Conservation (phyloP, 2,329 filamentous ascomycete genomes). For the Aureobasidium sp. region DNA sequence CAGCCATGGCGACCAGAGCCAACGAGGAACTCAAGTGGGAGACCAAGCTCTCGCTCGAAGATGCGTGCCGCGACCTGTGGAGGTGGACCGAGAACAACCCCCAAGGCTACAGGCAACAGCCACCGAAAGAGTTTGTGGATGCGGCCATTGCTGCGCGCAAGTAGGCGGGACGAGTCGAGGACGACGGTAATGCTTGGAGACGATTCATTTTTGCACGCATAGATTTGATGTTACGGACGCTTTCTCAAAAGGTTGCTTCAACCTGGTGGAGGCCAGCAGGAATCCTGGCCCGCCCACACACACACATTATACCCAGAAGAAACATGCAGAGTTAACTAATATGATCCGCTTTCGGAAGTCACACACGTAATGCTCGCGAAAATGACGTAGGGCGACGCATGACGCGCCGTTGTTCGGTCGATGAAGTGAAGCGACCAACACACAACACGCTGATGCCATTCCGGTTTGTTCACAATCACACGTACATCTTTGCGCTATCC, state of each 20-base stretch:
- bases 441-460: not conserved
- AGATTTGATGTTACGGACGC: not conserved
- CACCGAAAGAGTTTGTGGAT: constrained; percentile 72
- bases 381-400: not conserved
- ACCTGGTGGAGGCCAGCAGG: not conserved
- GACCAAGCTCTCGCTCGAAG: constrained; percentile 80
- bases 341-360: not conserved
- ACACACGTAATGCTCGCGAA: not conserved
- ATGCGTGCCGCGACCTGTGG: constrained; percentile 92
- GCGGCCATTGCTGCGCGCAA: constrained; percentile 27
- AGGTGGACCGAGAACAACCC: constrained; percentile 96
- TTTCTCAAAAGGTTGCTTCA: not conserved
- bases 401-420: constrained; percentile 7
- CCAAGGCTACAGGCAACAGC: constrained; percentile 83
- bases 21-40: constrained; percentile 89
- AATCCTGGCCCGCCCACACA: not conserved
- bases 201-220: not conserved
- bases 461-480: not conserved
- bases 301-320: constrained; percentile 7
- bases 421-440: not conserved
- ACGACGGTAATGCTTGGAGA: constrained; percentile 9
- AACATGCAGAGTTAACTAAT: not conserved
- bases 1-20: constrained; percentile 78
- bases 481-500: not conserved
- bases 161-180: not conserved